Percentiles rank a stretch among this genome's conserved stretches.
Conservation (phyloP, 1,139 yeast genomes). For the Candida frijolesensis region DNA sequence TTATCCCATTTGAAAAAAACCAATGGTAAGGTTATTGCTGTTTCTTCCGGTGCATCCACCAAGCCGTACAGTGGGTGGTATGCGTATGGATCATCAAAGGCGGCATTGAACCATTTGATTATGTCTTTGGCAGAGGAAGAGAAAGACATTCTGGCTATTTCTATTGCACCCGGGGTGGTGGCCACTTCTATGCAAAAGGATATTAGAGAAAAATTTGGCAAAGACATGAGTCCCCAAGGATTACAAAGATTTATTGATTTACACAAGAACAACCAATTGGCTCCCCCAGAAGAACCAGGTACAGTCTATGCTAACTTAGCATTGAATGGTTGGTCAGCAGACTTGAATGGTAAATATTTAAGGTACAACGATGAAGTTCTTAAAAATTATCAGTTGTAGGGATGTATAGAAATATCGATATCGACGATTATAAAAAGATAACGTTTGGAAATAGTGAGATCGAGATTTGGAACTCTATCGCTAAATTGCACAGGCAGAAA, state of each 20-base stretch:
- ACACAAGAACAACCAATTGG: conserved; percentile 54
- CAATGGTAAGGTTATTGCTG: conserved; percentile 68
- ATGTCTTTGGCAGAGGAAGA: conserved; percentile 70
- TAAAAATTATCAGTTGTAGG: conserved; percentile 8
- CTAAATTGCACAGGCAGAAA: too few species aligned
- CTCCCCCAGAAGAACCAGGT: conserved; percentile 73
- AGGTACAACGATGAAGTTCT: conserved; percentile 54
- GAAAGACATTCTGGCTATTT: conserved; percentile 54
- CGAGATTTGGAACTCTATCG: neutral
- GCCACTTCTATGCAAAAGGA: conserved; percentile 83
- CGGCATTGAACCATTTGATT: conserved; percentile 80
- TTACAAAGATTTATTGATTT: conserved; percentile 62
- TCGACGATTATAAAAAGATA: neutral
- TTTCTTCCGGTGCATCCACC: conserved; percentile 83
- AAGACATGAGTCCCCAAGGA: conserved; percentile 58
- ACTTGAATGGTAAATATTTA: conserved; percentile 63
- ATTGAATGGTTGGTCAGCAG: conserved; percentile 52
- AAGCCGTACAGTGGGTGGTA: conserved; percentile 74
- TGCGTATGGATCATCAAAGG: conserved; percentile 89
- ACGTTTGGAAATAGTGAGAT: neutral
- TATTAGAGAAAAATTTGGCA: conserved; percentile 62
- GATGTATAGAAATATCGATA: neutral
- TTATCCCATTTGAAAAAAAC: conserved; percentile 60
- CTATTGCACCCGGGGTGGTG: conserved; percentile 94
- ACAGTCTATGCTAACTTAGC: conserved; percentile 67